These are phyloP conservation scores for Neopestalotiopsis sp. DNA, from an alignment of 2,329 filamentous ascomycete species.

Conservation along the genomic window DNA sequence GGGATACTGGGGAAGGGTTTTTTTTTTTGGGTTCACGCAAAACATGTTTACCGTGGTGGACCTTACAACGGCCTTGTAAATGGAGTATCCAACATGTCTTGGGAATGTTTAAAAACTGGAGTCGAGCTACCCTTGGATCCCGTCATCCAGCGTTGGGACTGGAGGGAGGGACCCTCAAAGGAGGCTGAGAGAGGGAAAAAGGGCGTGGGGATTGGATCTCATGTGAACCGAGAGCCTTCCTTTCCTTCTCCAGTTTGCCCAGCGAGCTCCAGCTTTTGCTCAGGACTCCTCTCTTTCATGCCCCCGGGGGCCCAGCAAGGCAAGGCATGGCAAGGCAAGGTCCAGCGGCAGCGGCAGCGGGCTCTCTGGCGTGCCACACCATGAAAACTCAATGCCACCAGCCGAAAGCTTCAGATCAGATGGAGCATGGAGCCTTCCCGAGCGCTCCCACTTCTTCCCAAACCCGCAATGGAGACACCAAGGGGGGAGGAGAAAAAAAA, in stretches of 20 bases:
- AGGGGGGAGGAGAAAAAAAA: neutral
- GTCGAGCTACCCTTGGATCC: neutral
- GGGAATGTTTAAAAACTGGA: slow-evolving; percentile 1
- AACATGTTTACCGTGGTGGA: neutral
- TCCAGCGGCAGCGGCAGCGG: neutral
- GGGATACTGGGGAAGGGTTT: neutral
- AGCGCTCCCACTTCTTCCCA: neutral
- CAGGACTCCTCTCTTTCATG: too few relatives aligned
- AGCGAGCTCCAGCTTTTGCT: too few relatives aligned
- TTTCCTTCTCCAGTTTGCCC: neutral
- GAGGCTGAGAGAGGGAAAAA: neutral
- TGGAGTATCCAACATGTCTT: neutral
- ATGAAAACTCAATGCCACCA: neutral
- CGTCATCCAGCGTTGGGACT: neutral
- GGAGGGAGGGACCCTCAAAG: neutral
- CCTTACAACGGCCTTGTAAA: neutral
- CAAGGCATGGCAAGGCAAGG: neutral
- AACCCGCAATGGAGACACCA: slow-evolving; percentile 12
- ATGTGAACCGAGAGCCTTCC: neutral
- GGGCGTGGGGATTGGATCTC: neutral
- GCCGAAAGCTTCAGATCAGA: slow-evolving; percentile 3
- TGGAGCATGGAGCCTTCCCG: neutral
- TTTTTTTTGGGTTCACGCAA: neutral
- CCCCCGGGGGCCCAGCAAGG: too few relatives aligned
- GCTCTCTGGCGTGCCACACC: neutral